A percentile compares a stretch with the other conserved stretches of the same genome.
These are phyloP conservation scores for Silene latifolia DNA, from an alignment of 148 eudicot species.

Conservation along the genomic window DNA sequence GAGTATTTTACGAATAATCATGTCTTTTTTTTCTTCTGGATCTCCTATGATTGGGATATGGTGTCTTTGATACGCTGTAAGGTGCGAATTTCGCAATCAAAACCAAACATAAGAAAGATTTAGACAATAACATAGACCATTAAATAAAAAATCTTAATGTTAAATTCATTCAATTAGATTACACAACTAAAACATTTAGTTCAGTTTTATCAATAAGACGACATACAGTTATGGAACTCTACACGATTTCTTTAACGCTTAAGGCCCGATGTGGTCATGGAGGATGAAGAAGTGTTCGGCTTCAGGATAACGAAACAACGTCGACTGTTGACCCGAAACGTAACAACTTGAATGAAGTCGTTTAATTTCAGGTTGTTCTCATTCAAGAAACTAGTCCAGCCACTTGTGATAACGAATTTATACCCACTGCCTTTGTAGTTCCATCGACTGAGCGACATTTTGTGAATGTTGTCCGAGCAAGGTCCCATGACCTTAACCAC, in stretches of 20 bases:
- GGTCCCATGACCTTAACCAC: background rate
- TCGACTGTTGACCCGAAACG: background rate
- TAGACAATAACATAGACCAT: too few species aligned
- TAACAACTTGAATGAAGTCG: background rate
- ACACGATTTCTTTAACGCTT: too few species aligned
- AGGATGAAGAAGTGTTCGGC: background rate
- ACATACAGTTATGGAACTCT: too few species aligned
- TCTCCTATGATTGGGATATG: background rate
- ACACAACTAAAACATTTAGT: too few species aligned
- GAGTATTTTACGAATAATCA: background rate
- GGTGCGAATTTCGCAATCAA: too few species aligned
- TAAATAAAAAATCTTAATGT: too few species aligned
- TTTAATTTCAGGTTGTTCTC: background rate
- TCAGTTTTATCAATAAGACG: too few species aligned
- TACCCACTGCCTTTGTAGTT: background rate
- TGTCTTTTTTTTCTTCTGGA: background rate
- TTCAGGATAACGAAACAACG: conserved; percentile 3
- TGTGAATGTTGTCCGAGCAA: background rate
- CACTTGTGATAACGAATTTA: background rate
- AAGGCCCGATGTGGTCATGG: too few species aligned
- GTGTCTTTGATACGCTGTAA: background rate
- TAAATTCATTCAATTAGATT: too few species aligned
- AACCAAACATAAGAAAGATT: too few species aligned
- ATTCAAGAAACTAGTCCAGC: background rate
- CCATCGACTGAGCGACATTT: background rate